These are phyloP conservation scores for Orbilia quercus DNA, from an alignment of 2,329 filamentous ascomycete genomes.

Conservation along the genomic window DNA sequence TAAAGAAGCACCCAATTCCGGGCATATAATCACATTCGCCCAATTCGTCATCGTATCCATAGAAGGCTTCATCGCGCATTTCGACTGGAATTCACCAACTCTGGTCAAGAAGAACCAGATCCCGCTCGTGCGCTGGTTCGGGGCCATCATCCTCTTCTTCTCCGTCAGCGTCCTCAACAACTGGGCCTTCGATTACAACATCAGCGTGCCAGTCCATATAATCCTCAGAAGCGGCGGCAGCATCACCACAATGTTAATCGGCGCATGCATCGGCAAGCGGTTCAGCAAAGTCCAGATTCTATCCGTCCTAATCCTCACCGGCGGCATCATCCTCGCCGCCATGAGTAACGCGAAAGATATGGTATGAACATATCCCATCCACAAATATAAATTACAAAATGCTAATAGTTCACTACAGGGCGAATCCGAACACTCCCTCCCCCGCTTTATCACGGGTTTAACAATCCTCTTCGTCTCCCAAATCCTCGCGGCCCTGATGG, in stretches of 20 bases:
- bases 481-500: constrained; percentile 90
- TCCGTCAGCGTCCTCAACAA: constrained; percentile 96
- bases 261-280: constrained; percentile 83
- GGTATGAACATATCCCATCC: constrained; percentile 66
- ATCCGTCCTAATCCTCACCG: constrained; percentile 83
- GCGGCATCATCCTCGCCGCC: constrained; percentile 87
- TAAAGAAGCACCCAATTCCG: constrained; percentile 85
- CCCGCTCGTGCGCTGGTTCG: constrained; percentile 83
- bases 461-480: constrained; percentile 87
- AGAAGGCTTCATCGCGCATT: constrained; percentile 79
- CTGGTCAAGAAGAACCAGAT: constrained; percentile 81
- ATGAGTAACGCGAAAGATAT: constrained; percentile 89
- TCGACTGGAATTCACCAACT: constrained; percentile 74
- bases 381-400: constrained; percentile 24
- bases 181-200: constrained; percentile 95
- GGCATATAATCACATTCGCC: constrained; percentile 86
- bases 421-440: constrained; percentile 61
- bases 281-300: constrained; percentile 80
- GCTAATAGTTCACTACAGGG: constrained; percentile 32
- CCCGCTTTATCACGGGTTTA: constrained; percentile 76
- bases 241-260: constrained; percentile 94
- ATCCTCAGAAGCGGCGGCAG: constrained; percentile 94
- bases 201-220: constrained; percentile 95
- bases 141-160: constrained; percentile 92
- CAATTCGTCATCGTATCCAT: constrained; percentile 86